A percentile compares a stretch with the other conserved stretches of the same genome.
phyloP scores from a whole-genome alignment of 2,329 filamentous ascomycete species.

The Neofusicoccum ribis region DNA sequence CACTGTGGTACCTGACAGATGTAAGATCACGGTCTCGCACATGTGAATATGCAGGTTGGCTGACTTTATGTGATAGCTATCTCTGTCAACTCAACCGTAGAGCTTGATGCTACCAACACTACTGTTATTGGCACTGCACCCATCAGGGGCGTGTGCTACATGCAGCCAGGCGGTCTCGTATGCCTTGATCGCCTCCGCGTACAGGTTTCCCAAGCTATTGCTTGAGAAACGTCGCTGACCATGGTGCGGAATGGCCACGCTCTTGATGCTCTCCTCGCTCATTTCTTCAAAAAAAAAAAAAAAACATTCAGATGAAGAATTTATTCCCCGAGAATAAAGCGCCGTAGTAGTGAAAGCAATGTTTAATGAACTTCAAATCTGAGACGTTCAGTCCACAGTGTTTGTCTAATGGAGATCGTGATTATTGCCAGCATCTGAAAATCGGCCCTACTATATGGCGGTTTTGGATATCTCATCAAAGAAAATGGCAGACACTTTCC shows the following conservation, averaged over 20 bases:
- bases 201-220: not conserved
- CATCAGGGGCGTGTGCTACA: constrained; percentile 1
- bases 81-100: not conserved
- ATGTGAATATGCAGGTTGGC: not conserved
- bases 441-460: no score
- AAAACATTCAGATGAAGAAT: not conserved
- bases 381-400: no score
- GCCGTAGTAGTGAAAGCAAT: no score
- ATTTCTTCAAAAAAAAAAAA: not conserved
- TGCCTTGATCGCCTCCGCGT: constrained; percentile 1
- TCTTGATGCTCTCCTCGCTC: not conserved
- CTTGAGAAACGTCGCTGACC: not conserved
- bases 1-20: not conserved
- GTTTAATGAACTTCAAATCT: no score
- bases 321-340: no score
- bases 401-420: no score
- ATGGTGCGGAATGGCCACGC: not conserved
- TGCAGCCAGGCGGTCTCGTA: constrained; percentile 1
- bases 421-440: no score
- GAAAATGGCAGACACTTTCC: no score
- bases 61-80: not conserved
- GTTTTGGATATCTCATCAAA: no score
- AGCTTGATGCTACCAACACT: not conserved
- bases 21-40: not conserved
- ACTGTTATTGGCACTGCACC: not conserved